Evolutionary conservation across 306 rosid genomes (phyloP).

Genomic region (Pyrus betulifolia): DNA sequence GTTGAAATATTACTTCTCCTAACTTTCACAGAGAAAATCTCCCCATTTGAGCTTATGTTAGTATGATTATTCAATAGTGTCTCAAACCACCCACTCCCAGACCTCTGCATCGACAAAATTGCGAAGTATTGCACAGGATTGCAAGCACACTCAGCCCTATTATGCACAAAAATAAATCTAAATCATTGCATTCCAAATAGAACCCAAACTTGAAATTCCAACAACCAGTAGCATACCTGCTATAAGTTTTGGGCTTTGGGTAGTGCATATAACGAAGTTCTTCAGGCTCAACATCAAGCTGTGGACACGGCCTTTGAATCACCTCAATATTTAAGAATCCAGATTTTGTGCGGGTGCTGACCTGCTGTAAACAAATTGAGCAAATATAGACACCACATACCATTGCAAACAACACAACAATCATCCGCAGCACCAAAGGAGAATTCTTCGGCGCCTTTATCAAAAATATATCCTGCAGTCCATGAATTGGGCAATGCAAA

Average conservation of each 20-base stretch:
- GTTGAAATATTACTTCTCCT: slow-evolving; percentile 84
- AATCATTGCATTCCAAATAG: slow-evolving; percentile 20
- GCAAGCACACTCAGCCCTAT: slow-evolving; percentile 86
- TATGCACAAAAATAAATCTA: slow-evolving; percentile 3
- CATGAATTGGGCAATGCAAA: slow-evolving; percentile 11
- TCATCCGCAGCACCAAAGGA: slow-evolving; percentile 70
- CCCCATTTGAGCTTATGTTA: slow-evolving; percentile 95
- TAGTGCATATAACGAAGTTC: slow-evolving; percentile 72
- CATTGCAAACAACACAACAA: slow-evolving; percentile 69
- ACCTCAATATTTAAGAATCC: slow-evolving; percentile 49
- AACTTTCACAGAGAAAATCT: slow-evolving; percentile 80
- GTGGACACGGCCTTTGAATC: slow-evolving; percentile 55
- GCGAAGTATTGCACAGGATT: slow-evolving; percentile 80
- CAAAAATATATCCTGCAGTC: slow-evolving; percentile 52
- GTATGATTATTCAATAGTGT: slow-evolving; percentile 84
- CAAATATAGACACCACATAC: slow-evolving; percentile 88
- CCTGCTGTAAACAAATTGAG: slow-evolving; percentile 80
- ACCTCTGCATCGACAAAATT: slow-evolving; percentile 93
- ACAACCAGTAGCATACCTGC: slow-evolving; percentile 50
- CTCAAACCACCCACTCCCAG: slow-evolving; percentile 99
- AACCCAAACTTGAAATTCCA: slow-evolving; percentile 15
- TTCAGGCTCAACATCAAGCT: slow-evolving; percentile 59
- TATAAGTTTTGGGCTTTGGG: slow-evolving; percentile 72
- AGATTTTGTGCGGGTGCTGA: slow-evolving; percentile 40
- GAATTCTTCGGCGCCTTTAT: slow-evolving; percentile 66